A percentile compares a stretch with the other conserved stretches of the same genome.
Conservation (phyloP, 2,329 filamentous ascomycete species). For the Cordyceps fumosorosea region DNA sequence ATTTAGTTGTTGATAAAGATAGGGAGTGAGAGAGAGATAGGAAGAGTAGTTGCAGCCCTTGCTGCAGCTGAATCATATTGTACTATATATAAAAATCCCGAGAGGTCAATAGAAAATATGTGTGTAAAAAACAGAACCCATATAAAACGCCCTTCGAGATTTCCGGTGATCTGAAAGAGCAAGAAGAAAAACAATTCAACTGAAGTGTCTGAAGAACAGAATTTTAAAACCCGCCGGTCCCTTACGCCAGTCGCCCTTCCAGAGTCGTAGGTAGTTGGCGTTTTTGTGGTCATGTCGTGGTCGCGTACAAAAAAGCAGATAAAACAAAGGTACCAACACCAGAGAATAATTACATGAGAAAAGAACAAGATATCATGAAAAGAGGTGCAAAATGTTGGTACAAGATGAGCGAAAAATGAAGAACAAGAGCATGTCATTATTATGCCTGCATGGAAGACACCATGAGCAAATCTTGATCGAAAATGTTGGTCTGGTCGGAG, state of each 20-base stretch:
- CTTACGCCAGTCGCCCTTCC: slow-evolving; percentile 4
- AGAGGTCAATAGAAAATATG: neutral
- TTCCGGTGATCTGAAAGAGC: neutral
- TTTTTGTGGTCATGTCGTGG: slow-evolving; percentile 8
- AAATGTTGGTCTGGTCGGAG: neutral
- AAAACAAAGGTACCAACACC: neutral
- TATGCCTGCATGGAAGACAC: neutral
- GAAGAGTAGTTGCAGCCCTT: neutral
- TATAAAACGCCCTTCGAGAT: neutral
- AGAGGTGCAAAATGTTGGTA: neutral
- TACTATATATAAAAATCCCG: slow-evolving; percentile 6
- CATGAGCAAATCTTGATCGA: slow-evolving; percentile 8
- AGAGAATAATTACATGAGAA: neutral
- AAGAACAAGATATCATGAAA: neutral
- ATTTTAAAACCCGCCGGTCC: neutral
- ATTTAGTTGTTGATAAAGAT: neutral
- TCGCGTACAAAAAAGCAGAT: neutral
- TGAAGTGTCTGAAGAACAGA: no score
- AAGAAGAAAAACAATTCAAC: neutral
- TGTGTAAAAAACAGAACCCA: neutral
- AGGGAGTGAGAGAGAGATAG: neutral
- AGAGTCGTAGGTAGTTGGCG: neutral
- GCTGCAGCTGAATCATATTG: slow-evolving; percentile 2
- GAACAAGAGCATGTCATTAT: neutral
- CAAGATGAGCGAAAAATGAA: neutral